Evolutionary conservation across 148 eudicot genomes (phyloP).

Genomic region (Dysphania ambrosioides): DNA sequence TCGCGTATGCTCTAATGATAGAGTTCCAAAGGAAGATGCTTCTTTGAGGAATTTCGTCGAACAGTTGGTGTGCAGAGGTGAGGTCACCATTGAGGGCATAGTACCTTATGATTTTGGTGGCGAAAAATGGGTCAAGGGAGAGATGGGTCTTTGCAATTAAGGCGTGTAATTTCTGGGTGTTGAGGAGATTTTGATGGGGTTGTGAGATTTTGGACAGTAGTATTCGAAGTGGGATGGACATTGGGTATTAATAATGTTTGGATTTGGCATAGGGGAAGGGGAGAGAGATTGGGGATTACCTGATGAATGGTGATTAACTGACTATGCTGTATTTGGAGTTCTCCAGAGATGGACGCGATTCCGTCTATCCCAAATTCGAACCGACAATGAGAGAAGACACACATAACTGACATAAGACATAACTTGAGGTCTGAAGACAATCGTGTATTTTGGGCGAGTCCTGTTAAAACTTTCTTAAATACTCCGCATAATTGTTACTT

Average conservation of each 20-base stretch:
- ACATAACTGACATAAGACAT: no score
- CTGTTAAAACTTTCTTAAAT: no score
- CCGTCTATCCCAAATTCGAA: no score
- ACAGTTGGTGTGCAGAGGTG: slow-evolving; percentile 59
- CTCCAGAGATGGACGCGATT: no score
- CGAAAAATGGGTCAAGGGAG: slow-evolving; percentile 68
- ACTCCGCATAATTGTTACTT: no score
- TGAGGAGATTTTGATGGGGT: slow-evolving; percentile 44
- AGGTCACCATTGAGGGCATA: slow-evolving; percentile 58
- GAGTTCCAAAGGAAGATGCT: slow-evolving; percentile 82
- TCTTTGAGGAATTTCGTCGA: slow-evolving; percentile 55
- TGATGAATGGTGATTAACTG: no score
- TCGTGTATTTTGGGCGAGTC: no score
- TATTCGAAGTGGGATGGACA: slow-evolving; percentile 41
- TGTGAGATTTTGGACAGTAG: slow-evolving; percentile 51
- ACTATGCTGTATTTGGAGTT: no score
- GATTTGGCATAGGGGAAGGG: background rate
- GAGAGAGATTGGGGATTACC: no score
- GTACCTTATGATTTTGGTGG: slow-evolving; percentile 56
- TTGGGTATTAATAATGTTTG: slow-evolving; percentile 15
- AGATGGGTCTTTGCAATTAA: slow-evolving; percentile 56
- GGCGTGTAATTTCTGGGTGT: slow-evolving; percentile 62
- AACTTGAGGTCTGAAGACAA: no score
- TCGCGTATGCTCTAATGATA: slow-evolving; percentile 70
- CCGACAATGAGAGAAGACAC: no score